Percentiles rank a stretch among this genome's conserved stretches.
phyloP scores from a whole-genome alignment of 2,329 filamentous ascomycete genomes.

The Colletotrichum eleusines region DNA sequence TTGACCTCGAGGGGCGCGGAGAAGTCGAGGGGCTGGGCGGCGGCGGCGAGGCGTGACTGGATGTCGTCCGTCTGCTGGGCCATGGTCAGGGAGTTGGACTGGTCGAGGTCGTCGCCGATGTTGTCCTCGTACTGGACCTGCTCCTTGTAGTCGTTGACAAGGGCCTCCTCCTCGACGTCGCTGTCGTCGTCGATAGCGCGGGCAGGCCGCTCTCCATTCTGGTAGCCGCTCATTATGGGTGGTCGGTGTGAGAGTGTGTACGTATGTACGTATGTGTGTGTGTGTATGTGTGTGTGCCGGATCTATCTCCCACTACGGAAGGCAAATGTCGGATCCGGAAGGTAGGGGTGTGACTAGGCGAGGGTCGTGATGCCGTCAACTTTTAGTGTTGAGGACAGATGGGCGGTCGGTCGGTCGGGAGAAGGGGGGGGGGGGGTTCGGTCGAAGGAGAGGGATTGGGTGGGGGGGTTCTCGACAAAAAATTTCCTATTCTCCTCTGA shows the following conservation, averaged over 20 bases:
- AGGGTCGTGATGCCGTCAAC: conserved; percentile 28
- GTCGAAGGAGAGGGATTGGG: conserved; percentile 22
- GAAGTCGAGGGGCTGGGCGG: conserved; percentile 95
- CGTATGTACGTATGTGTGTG: not conserved
- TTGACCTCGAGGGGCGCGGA: conserved; percentile 96
- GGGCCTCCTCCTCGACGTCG: conserved; percentile 94
- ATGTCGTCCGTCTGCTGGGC: conserved; percentile 88
- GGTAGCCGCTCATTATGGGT: conserved; percentile 68
- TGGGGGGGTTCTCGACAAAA: conserved; percentile 29
- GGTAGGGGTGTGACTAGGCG: not conserved
- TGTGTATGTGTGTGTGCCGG: not conserved
- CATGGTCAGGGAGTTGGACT: conserved; percentile 76
- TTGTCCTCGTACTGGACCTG: conserved; percentile 95
- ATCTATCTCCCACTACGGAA: conserved; percentile 6
- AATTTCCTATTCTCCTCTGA: conserved; percentile 34
- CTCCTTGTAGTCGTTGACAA: conserved; percentile 96
- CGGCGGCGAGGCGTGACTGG: conserved; percentile 89
- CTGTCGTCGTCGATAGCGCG: conserved; percentile 80
- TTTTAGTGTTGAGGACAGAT: conserved; percentile 35
- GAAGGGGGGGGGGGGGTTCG: conserved; percentile 22
- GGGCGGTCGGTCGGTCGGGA: conserved; percentile 22
- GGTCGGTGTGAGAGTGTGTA: not conserved
- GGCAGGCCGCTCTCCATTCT: conserved; percentile 70
- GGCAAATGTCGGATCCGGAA: conserved; percentile 11
- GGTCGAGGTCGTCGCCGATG: conserved; percentile 81